Base-by-base conservation (phyloP, 441 rosid species). In the Isatis lusitanica region DNA sequence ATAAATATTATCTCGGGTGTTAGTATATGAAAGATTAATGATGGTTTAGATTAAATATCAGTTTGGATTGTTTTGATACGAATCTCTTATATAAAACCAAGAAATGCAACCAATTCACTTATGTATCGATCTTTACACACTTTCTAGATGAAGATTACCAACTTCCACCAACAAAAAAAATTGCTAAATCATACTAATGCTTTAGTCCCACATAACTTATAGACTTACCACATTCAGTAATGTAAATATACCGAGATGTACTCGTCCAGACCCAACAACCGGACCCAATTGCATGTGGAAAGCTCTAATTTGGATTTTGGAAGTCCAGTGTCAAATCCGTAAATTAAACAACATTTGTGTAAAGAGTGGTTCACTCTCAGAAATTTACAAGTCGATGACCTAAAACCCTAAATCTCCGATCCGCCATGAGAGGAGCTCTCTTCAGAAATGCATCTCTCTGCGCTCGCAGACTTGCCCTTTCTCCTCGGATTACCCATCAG, bases 351-450 rank as follows among this genome's bases (percentile, higher is more conserved):
- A 52, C 39, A 16, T 38, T 38, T 13, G 39, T 5, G 16, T 39
- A 4, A 21, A 62, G 6, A 40, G n/a, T 0, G 11, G 11, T 36
- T 66, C 46, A 52, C 46, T 50, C 36, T 66, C 1, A 46, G 56
- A 18, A 36, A 2, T 55, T 55, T 35, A 53, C 52, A 16, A 46
- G 60, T 46, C 36, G 12, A 43, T 57, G 60, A 30, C 68, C 67
- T 52, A 68, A 78, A 78, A 78, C 81, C 81, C 81, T 78, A 65
- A 76, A 76, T 76, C 76, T 31, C 42, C 10, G 66, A 69, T 68
- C 76, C 71, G 55, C 68, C 76, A 78, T 78, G 82, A 74, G 78
- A 74, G 75, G 76, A 50, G 73, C 79, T 74, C 79, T 78, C 68
- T 56, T 69, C 68, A 35, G 75, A 70, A 78, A 69, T 31, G 70